Percentiles rank a stretch among this genome's conserved stretches.
Evolutionary conservation across 768 basidiomycete genomes (phyloP).

Genomic region (Cubamyces lactineus): DNA sequence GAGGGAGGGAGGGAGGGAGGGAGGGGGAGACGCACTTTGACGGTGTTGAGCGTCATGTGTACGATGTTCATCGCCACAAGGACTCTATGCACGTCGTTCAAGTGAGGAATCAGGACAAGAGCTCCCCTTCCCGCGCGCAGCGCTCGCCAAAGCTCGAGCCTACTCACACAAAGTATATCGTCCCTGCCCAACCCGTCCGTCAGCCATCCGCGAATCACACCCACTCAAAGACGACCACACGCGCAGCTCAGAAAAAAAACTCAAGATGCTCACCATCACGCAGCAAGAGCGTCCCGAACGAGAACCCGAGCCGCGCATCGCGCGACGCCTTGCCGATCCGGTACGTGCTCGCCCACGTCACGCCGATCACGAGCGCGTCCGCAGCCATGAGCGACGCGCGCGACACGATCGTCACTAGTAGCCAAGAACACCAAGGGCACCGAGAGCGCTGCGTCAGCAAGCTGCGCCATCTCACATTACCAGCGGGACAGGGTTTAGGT

Average conservation of each 20-base stretch:
- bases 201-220: neutral
- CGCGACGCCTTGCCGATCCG: slow-evolving; percentile 9
- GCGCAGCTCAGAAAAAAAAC: neutral
- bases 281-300: slow-evolving; percentile 15
- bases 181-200: neutral
- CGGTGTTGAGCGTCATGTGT: slow-evolving; percentile 12
- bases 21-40: slow-evolving; percentile 3
- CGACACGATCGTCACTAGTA: slow-evolving; percentile 14
- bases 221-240: neutral
- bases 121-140: no score
- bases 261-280: slow-evolving; percentile 1
- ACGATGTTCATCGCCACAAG: slow-evolving; percentile 16
- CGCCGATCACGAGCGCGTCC: slow-evolving; percentile 1
- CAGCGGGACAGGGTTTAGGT: neutral
- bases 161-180: slow-evolving; percentile 10
- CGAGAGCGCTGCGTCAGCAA: no score
- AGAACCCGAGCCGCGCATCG: slow-evolving; percentile 2
- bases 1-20: no score
- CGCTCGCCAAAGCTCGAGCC: no score
- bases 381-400: slow-evolving; percentile 12
- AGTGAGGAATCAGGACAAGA: no score
- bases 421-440: neutral
- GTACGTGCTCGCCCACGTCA: slow-evolving; percentile 15
- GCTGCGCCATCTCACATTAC: no score
- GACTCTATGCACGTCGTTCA: no score